Evolutionary conservation across 2,329 filamentous ascomycete species (phyloP).

Genomic region (Coniella vitis): DNA sequence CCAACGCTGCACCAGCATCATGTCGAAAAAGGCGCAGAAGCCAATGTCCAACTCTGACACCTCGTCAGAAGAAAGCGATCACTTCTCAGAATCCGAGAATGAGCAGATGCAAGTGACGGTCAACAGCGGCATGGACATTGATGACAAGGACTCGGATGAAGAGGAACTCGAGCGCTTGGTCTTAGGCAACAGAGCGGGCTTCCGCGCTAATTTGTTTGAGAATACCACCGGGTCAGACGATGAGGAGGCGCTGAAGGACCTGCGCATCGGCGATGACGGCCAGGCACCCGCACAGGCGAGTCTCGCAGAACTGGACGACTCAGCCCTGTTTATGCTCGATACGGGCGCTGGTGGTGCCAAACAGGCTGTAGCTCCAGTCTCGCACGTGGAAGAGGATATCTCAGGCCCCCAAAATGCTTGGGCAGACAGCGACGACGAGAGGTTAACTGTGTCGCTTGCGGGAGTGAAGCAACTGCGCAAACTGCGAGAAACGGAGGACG

Average conservation of each 20-base stretch:
- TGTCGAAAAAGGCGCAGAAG: conserved; percentile 13
- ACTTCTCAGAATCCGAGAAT: conserved; percentile 9
- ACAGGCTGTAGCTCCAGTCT: conserved; percentile 24
- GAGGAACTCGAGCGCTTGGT: conserved; percentile 82
- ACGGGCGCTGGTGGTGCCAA: conserved; percentile 39
- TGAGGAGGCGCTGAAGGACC: conserved; percentile 29
- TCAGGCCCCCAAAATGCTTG: conserved; percentile 55
- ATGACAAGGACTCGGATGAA: conserved; percentile 74
- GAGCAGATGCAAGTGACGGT: conserved; percentile 20
- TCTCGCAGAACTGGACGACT: conserved; percentile 55
- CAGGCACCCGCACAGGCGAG: conserved; percentile 16
- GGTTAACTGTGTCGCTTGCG: conserved; percentile 75
- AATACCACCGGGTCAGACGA: conserved; percentile 35
- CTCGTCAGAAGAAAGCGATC: conserved; percentile 23
- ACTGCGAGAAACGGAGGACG: conserved; percentile 69
- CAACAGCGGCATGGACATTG: conserved; percentile 24
- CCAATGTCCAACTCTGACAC: conserved; percentile 18
- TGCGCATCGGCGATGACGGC: conserved; percentile 23
- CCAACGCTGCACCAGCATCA: not conserved
- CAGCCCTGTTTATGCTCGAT: conserved; percentile 81
- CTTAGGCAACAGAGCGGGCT: conserved; percentile 80
- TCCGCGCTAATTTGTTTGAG: conserved; percentile 64
- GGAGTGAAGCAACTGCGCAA: conserved; percentile 72
- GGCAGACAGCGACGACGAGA: conserved; percentile 95
- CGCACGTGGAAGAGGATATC: conserved; percentile 12